Percentiles rank a stretch among this genome's conserved stretches.
phyloP scores from a whole-genome alignment of 805 yeast species.

The Ogataea neopini region DNA sequence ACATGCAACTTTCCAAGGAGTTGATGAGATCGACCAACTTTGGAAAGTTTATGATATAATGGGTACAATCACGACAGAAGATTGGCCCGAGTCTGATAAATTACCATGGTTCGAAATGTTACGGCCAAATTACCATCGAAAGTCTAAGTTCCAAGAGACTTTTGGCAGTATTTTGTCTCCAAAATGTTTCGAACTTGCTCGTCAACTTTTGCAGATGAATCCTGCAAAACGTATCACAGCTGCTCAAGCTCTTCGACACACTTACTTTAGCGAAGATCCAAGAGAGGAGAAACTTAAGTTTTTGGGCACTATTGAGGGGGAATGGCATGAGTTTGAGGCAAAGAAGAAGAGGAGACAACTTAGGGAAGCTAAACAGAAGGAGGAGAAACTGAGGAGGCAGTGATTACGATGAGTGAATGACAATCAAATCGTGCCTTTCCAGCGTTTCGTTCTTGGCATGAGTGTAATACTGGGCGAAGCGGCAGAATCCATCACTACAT shows the following conservation, averaged over 20 bases:
- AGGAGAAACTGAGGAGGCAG: constrained; percentile 11
- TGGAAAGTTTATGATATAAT: constrained; percentile 72
- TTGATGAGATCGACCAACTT: constrained; percentile 84
- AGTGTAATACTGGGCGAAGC: no score
- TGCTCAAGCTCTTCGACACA: constrained; percentile 63
- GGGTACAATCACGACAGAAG: constrained; percentile 78
- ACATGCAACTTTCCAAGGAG: constrained; percentile 80
- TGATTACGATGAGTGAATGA: no score
- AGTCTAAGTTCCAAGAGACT: constrained; percentile 40
- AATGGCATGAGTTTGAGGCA: constrained; percentile 97
- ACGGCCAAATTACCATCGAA: constrained; percentile 51
- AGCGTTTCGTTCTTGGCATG: no score
- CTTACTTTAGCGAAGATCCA: constrained; percentile 73
- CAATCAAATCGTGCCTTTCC: no score
- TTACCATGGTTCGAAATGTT: constrained; percentile 94
- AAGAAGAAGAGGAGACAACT: constrained; percentile 63
- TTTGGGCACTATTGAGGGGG: constrained; percentile 63
- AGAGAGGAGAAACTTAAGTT: constrained; percentile 57
- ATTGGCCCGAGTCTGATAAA: constrained; percentile 77
- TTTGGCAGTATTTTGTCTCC: constrained; percentile 47
- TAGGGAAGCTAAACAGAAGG: constrained; percentile 27
- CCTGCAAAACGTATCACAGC: constrained; percentile 73
- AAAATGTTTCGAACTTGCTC: constrained; percentile 64
- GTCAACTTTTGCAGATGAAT: constrained; percentile 60
- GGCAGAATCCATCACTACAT: no score